Conservation (phyloP, 2,329 filamentous ascomycete species). For the Cytospora paraplurivora region DNA sequence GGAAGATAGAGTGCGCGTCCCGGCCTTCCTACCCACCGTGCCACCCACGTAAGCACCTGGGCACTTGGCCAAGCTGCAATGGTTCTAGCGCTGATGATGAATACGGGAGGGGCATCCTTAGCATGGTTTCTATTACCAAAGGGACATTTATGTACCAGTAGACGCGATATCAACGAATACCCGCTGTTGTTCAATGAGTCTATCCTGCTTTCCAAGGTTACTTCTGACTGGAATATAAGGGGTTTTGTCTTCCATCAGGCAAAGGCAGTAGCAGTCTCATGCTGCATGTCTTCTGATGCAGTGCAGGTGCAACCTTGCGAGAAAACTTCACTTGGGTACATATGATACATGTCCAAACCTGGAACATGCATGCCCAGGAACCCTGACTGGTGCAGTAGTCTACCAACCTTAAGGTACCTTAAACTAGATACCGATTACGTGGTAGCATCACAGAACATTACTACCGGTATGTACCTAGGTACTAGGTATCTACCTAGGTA, state of each 20-base stretch:
- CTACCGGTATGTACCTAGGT: no score
- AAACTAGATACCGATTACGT: no score
- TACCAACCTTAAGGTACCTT: no score
- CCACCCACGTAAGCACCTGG: background rate
- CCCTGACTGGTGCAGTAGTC: background rate
- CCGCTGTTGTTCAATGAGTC: background rate
- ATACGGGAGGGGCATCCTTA: background rate
- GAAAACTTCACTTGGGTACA: background rate
- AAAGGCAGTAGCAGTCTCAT: background rate
- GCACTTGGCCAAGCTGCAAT: background rate
- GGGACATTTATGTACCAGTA: background rate
- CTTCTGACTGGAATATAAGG: no score
- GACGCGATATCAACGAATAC: background rate
- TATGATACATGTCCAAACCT: background rate
- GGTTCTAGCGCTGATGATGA: constrained; percentile 4
- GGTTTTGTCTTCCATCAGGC: background rate
- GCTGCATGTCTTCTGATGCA: background rate
- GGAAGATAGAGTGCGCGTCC: background rate
- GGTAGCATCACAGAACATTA: no score
- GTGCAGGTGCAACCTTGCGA: background rate
- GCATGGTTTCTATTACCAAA: background rate
- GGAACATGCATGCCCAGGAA: no score
- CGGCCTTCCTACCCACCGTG: background rate
- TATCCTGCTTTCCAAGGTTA: no score
- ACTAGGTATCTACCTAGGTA: no score